Base-by-base conservation (phyloP, 352 stramenopile species). In the Globisporangium middletonii region DNA sequence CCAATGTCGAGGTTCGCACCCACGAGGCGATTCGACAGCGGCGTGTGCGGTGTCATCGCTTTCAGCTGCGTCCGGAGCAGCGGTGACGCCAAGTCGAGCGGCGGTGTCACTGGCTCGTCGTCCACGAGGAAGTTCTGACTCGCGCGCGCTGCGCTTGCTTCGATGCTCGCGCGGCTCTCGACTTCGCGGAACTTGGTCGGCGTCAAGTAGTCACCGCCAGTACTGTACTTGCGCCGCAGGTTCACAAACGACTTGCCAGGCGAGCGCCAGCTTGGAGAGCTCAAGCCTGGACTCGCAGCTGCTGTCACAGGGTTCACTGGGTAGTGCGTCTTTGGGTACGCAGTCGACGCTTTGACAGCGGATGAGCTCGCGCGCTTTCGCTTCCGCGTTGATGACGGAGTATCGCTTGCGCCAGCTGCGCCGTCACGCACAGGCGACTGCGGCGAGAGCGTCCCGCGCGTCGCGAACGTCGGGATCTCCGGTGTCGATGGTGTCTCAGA, bases 11-110 rank as follows among this genome's bases (percentile, higher is more conserved):
- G 57, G 33, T 73, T 88, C 5, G 83, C 84, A n/a, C 82, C 84
- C 2, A 91, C 84, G 2, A 94, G 69, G 2, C 84, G 80, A 59
- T 94, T 94, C 11, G 84, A 94, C 15, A 94, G 62, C 54, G 85
- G 85, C 6, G 85, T 94, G 53, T 89, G 80, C 18, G 82, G 82
- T 6, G 80, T 92, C 80, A 94, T 89, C 5, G 76, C 85, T 59
- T 89, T 91, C 11, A 94, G 69, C 59, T 88, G 76, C 2, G 85
- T 94, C 9, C 76, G 77, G 35, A 94, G 64, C 51, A 94, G 66
- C 1, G 85, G 85, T 18, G 85, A 94, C n/a, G 75, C 66, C 69
- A 93, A 68, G 55, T 84, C 75, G 16, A 91, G 80, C 0, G 79
- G 69, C 23, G 82, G 79, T 0, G 79, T 88, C 57, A 70, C 67